Conservation (phyloP, 129 eudicot genomes). For the Tagetes patula region DNA sequence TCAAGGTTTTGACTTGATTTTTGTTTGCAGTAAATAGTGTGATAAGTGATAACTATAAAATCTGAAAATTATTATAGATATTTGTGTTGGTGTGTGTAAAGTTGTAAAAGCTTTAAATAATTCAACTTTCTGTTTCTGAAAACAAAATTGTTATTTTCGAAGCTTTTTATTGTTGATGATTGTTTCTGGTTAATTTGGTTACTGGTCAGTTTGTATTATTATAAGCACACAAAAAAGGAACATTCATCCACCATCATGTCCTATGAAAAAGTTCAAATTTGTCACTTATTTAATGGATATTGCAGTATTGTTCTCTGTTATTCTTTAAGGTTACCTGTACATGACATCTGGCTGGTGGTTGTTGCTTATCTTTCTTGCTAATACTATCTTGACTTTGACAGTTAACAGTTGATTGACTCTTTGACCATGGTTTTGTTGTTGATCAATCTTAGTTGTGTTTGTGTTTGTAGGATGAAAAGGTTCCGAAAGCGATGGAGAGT, state of each 20-base stretch:
- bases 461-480: slow-evolving; percentile 74
- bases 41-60: slow-evolving; percentile 25
- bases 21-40: slow-evolving; percentile 32
- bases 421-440: slow-evolving; percentile 24
- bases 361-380: slow-evolving; percentile 29
- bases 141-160: slow-evolving; percentile 14
- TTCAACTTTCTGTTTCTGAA: slow-evolving; percentile 19
- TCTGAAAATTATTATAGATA: neutral
- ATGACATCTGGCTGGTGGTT: slow-evolving; percentile 34
- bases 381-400: slow-evolving; percentile 24
- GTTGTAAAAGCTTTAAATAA: slow-evolving; percentile 11
- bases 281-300: slow-evolving; percentile 42
- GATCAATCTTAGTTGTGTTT: slow-evolving; percentile 30
- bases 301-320: slow-evolving; percentile 21
- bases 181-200: slow-evolving; percentile 24
- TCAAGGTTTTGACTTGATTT: slow-evolving; percentile 53
- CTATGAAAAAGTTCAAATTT: slow-evolving; percentile 39
- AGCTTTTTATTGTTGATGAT: slow-evolving; percentile 29
- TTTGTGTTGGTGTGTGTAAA: neutral
- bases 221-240: slow-evolving; percentile 28
- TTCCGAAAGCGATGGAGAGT: slow-evolving; percentile 70
- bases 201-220: slow-evolving; percentile 22
- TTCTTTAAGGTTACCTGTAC: slow-evolving; percentile 33
- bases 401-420: slow-evolving; percentile 1
- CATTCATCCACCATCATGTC: slow-evolving; percentile 38